phyloP scores from a whole-genome alignment of 352 stramenopile species.

The Phytophthora multivora region DNA sequence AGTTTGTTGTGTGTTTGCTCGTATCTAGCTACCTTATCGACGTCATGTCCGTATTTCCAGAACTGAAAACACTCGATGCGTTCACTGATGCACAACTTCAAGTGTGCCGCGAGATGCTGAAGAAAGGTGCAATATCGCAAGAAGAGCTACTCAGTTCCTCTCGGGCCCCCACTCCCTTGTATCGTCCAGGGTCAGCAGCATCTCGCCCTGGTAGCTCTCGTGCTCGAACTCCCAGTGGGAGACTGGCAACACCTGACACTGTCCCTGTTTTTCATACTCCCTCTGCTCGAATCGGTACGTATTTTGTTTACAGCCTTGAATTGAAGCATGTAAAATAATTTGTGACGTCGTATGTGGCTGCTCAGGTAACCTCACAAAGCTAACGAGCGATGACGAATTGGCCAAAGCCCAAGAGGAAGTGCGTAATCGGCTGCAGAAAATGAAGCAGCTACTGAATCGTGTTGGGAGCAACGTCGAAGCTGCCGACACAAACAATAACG shows the following conservation, averaged over 20 bases:
- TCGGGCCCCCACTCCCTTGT: constrained; percentile 45
- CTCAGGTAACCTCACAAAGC: constrained; percentile 53
- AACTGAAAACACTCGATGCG: constrained; percentile 68
- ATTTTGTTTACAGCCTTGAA: background rate
- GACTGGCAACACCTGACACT: constrained; percentile 38
- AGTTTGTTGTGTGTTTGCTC: background rate
- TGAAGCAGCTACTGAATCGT: constrained; percentile 59
- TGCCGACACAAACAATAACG: background rate
- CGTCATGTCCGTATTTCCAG: constrained; percentile 41
- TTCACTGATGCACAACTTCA: constrained; percentile 57
- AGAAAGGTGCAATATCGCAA: constrained; percentile 45
- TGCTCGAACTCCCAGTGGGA: constrained; percentile 36
- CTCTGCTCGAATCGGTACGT: constrained; percentile 50
- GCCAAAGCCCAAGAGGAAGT: constrained; percentile 59
- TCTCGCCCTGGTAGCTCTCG: constrained; percentile 45
- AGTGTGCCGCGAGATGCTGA: constrained; percentile 47
- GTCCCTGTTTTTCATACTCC: constrained; percentile 57
- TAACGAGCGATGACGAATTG: constrained; percentile 49
- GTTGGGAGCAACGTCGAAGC: constrained; percentile 22
- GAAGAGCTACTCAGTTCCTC: constrained; percentile 31
- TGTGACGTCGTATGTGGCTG: background rate
- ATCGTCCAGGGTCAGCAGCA: constrained; percentile 28
- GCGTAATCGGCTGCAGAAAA: constrained; percentile 52
- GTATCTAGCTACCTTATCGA: constrained; percentile 60
- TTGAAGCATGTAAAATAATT: background rate